phyloP scores from a whole-genome alignment of 345 rosid species.

The Brassica incana region DNA sequence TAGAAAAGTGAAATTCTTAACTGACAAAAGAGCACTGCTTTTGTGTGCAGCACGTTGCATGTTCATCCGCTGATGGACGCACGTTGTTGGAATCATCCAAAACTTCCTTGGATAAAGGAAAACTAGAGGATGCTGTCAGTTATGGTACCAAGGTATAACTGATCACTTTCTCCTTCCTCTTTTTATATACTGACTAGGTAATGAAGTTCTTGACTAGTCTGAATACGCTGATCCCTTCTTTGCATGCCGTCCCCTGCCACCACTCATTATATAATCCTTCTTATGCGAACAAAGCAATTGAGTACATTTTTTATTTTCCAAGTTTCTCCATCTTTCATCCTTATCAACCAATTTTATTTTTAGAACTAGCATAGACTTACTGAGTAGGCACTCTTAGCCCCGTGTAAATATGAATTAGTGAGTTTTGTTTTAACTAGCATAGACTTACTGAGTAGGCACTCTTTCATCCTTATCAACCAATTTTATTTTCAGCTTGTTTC shows the following conservation, averaged over 20 bases:
- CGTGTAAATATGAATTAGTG: not conserved
- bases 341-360: not conserved
- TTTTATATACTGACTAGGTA: slow-evolving; percentile 4
- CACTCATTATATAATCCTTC: not conserved
- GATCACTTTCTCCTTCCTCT: slow-evolving; percentile 9
- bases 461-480: too few species aligned
- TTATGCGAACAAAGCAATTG: not conserved
- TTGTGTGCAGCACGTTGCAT: slow-evolving; percentile 72
- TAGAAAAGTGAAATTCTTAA: not conserved
- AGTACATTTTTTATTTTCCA: not conserved
- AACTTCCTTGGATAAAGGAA: slow-evolving; percentile 94
- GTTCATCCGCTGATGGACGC: slow-evolving; percentile 96
- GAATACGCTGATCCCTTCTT: not conserved
- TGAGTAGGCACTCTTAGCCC: not conserved
- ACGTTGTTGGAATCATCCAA: slow-evolving; percentile 90
- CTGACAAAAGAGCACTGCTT: slow-evolving; percentile 25
- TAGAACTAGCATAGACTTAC: not conserved
- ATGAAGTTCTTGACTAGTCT: slow-evolving; percentile 4
- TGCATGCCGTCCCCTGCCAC: slow-evolving; percentile 2
- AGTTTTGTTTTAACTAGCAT: slow-evolving; percentile 3
- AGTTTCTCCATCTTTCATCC: not conserved
- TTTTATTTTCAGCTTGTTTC: slow-evolving; percentile 13
- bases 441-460: too few species aligned
- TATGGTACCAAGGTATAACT: slow-evolving; percentile 79
- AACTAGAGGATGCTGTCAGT: slow-evolving; percentile 93